These are phyloP conservation scores for Trifolium dubium DNA, from an alignment of 306 rosid species.

Conservation along the genomic window DNA sequence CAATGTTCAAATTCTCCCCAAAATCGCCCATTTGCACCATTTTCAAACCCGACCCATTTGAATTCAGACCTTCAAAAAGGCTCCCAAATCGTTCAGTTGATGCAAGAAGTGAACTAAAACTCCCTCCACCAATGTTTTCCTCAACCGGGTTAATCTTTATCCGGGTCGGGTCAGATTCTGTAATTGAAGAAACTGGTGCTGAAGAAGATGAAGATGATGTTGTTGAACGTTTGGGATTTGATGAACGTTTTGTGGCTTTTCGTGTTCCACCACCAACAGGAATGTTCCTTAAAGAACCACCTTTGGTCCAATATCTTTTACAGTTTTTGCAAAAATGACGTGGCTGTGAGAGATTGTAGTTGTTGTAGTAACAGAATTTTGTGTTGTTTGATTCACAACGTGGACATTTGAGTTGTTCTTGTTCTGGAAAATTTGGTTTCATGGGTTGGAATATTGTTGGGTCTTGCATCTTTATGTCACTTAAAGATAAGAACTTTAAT, in stretches of 20 bases:
- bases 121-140: constrained; percentile 60
- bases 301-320: constrained; percentile 90
- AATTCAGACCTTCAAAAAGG: constrained; percentile 63
- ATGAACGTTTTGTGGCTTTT: constrained; percentile 62
- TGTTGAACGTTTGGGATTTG: constrained; percentile 48
- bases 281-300: constrained; percentile 84
- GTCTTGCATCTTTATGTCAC: constrained; percentile 62
- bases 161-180: constrained; percentile 29
- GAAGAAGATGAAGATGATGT: constrained; percentile 39
- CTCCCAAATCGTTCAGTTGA: constrained; percentile 65
- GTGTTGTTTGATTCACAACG: constrained; percentile 87
- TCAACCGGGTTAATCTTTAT: constrained; percentile 34
- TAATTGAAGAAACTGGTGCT: neutral
- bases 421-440: constrained; percentile 77
- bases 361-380: constrained; percentile 94
- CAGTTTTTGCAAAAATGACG: constrained; percentile 93
- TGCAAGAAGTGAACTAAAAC: constrained; percentile 75
- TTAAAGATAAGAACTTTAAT: neutral
- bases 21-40: constrained; percentile 57
- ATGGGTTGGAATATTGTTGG: constrained; percentile 55
- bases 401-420: constrained; percentile 82
- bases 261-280: constrained; percentile 90
- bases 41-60: constrained; percentile 59
- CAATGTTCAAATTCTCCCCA: constrained; percentile 55
- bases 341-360: constrained; percentile 94